Percentiles rank a stretch among this genome's conserved stretches.
These are phyloP conservation scores for Magnaporthales sp. DNA, from an alignment of 2,329 filamentous ascomycete genomes.

Conservation along the genomic window DNA sequence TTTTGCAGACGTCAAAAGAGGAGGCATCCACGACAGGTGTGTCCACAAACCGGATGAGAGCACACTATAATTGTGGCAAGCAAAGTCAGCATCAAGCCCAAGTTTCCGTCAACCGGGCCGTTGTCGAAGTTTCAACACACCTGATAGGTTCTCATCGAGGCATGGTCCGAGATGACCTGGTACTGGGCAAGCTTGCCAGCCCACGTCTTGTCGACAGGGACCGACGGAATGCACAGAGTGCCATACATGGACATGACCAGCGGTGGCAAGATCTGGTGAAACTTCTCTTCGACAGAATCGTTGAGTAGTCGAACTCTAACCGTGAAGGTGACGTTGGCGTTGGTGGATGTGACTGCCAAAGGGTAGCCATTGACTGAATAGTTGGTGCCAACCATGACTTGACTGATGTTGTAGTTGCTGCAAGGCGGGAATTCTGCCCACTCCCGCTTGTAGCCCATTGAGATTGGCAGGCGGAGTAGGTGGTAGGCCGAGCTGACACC, in stretches of 20 bases:
- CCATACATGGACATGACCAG: slow-evolving; percentile 2
- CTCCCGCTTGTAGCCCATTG: slow-evolving; percentile 1
- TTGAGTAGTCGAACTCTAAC: slow-evolving; percentile 1
- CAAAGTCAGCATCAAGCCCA: background rate
- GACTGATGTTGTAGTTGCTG: background rate
- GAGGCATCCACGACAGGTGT: background rate
- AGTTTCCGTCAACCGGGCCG: background rate
- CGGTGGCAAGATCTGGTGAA: slow-evolving; percentile 2
- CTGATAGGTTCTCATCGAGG: slow-evolving; percentile 3
- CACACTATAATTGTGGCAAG: background rate
- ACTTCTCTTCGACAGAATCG: background rate
- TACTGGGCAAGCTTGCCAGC: slow-evolving; percentile 4
- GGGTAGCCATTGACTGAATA: slow-evolving; percentile 5
- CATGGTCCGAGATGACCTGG: slow-evolving; percentile 4
- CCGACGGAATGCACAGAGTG: slow-evolving; percentile 2
- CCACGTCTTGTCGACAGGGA: background rate
- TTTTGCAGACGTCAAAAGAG: background rate
- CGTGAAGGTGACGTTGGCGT: slow-evolving; percentile 3
- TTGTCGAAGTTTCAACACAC: background rate
- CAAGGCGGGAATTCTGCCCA: background rate
- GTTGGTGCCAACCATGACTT: background rate
- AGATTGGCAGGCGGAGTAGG: slow-evolving; percentile 2
- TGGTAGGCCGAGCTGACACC: background rate
- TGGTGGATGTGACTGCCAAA: slow-evolving; percentile 3
- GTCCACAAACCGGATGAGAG: slow-evolving; percentile 2